These are phyloP conservation scores for Venturiaceae sp. DNA, from an alignment of 2,329 filamentous ascomycete species.

Conservation along the genomic window DNA sequence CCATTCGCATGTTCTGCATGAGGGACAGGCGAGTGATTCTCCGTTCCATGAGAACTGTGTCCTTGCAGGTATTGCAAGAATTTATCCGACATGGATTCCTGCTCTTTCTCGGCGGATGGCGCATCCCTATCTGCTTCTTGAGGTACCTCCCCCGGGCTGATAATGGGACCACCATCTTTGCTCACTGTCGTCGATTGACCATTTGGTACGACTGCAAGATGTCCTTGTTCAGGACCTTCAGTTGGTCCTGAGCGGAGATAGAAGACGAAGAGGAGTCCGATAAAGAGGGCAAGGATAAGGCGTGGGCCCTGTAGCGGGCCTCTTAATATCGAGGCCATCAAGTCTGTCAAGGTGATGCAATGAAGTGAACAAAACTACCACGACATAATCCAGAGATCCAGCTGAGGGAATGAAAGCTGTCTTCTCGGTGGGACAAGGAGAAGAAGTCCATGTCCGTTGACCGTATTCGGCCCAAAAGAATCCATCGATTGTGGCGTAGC, in stretches of 20 bases:
- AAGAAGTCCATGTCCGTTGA: not conserved
- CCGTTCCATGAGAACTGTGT: constrained; percentile 2
- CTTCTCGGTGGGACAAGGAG: not conserved
- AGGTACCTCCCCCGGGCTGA: constrained; percentile 1
- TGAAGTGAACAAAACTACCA: not conserved
- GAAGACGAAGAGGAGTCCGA: constrained; percentile 4
- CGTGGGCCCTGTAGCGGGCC: constrained; percentile 6
- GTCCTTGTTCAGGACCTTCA: not conserved
- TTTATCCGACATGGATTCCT: constrained; percentile 4
- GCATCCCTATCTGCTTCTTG: not conserved
- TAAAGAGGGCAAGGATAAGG: constrained; percentile 1
- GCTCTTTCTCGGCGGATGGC: not conserved
- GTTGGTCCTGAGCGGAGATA: not conserved
- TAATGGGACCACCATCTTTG: not conserved
- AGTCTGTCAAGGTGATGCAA: not conserved
- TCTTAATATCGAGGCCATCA: not conserved
- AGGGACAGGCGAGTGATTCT: constrained; percentile 3
- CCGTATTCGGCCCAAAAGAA: not conserved
- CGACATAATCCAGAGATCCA: not conserved
- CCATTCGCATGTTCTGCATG: constrained; percentile 3
- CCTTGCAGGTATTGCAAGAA: constrained; percentile 8
- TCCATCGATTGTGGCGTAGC: not conserved
- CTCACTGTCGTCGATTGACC: not conserved
- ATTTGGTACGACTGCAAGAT: not conserved
- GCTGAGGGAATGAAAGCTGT: not conserved